Evolutionary conservation across 2,329 filamentous ascomycete genomes (phyloP).

Genomic region (Botrytis deweyae): DNA sequence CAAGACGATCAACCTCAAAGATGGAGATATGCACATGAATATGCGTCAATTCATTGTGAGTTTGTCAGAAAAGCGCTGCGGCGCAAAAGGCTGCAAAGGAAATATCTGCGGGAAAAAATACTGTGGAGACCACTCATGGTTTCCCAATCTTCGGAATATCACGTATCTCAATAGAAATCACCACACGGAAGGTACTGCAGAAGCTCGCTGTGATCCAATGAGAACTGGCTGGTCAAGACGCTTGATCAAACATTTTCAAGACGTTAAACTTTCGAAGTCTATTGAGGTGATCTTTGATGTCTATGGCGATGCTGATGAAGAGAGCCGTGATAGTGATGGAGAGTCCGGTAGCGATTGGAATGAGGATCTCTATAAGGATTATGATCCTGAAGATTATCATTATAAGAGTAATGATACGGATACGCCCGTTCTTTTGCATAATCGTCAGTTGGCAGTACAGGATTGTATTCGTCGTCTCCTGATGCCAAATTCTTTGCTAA

Average conservation of each 20-base stretch:
- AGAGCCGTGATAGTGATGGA: background rate
- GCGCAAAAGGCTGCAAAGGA: background rate
- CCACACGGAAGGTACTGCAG: background rate
- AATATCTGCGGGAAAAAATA: background rate
- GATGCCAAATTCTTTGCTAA: background rate
- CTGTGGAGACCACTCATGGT: background rate
- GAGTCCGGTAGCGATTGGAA: background rate
- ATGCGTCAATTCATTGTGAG: background rate
- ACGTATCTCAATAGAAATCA: background rate
- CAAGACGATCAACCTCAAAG: background rate
- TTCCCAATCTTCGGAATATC: background rate
- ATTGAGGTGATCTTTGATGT: background rate
- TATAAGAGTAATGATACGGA: background rate
- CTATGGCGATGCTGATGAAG: background rate
- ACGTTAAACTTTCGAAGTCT: background rate
- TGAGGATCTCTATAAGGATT: background rate
- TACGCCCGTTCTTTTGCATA: background rate
- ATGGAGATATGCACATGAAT: background rate
- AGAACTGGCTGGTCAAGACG: background rate
- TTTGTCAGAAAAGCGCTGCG: background rate
- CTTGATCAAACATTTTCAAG: background rate
- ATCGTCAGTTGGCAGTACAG: background rate
- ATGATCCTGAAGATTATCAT: background rate
- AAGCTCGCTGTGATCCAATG: background rate
- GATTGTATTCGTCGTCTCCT: background rate